phyloP scores from a whole-genome alignment of 495 filamentous ascomycete genomes.

The Chaetomidium leptoderma region DNA sequence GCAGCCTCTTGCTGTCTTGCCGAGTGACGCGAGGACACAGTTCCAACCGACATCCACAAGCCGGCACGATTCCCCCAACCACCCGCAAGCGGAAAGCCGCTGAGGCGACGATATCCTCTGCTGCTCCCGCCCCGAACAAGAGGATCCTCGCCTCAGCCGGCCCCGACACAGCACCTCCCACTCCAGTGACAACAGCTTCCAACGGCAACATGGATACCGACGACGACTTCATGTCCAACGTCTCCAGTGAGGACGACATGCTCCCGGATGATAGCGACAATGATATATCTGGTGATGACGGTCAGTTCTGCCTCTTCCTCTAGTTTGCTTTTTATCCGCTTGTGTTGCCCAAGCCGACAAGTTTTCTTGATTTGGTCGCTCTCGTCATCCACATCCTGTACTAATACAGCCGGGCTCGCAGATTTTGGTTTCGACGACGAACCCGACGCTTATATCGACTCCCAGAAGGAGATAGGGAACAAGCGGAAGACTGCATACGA shows the following conservation, averaged over 20 bases:
- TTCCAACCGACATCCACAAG: slow-evolving; percentile 15
- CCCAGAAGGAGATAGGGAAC: slow-evolving; percentile 69
- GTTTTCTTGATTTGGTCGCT: not conserved
- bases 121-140: slow-evolving; percentile 45
- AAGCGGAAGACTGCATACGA: slow-evolving; percentile 73
- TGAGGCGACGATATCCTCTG: slow-evolving; percentile 60
- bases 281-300: slow-evolving; percentile 67
- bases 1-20: not conserved
- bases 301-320: slow-evolving; percentile 46
- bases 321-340: not conserved
- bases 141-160: slow-evolving; percentile 51
- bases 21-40: slow-evolving; percentile 13
- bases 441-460: slow-evolving; percentile 67
- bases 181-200: slow-evolving; percentile 55
- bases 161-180: slow-evolving; percentile 45
- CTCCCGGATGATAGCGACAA: slow-evolving; percentile 75
- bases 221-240: slow-evolving; percentile 87
- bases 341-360: not conserved
- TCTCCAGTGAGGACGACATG: slow-evolving; percentile 72
- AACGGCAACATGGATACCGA: slow-evolving; percentile 87
- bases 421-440: slow-evolving; percentile 69
- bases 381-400: not conserved
- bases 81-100: slow-evolving; percentile 90
- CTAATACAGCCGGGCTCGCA: slow-evolving; percentile 28
- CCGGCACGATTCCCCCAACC: slow-evolving; percentile 56